Evolutionary conservation across 2,329 filamentous ascomycete genomes (phyloP).

Genomic region (Colletotrichum horii): DNA sequence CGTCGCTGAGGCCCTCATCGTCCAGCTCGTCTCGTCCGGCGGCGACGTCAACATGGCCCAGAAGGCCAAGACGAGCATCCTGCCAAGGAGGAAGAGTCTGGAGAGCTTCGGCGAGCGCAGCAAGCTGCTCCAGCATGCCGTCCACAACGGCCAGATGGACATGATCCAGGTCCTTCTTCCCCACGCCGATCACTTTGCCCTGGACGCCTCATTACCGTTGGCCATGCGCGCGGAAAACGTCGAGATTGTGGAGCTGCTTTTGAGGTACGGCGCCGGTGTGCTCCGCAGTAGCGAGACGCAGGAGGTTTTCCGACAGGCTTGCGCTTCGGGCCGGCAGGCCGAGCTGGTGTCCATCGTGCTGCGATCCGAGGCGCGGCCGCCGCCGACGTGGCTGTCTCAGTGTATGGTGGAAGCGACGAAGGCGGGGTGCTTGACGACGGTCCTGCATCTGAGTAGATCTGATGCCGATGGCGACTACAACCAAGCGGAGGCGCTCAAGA

Average conservation of each 20-base stretch:
- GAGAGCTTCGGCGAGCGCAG: constrained; percentile 54
- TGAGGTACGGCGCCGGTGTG: constrained; percentile 52
- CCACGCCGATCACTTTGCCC: constrained; percentile 54
- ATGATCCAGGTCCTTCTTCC: constrained; percentile 60
- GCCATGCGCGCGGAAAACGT: constrained; percentile 51
- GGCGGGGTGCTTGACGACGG: constrained; percentile 55
- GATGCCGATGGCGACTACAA: constrained; percentile 59
- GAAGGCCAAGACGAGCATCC: constrained; percentile 52
- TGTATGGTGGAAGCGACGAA: constrained; percentile 56
- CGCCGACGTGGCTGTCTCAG: constrained; percentile 48
- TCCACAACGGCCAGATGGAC: constrained; percentile 54
- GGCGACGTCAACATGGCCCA: constrained; percentile 53
- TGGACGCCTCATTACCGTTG: constrained; percentile 54
- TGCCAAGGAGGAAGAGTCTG: constrained; percentile 54
- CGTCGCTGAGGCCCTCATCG: constrained; percentile 61
- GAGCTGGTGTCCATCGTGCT: constrained; percentile 54
- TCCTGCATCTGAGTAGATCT: constrained; percentile 55
- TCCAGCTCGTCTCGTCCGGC: constrained; percentile 52
- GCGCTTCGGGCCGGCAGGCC: constrained; percentile 48
- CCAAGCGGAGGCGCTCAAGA: constrained; percentile 55
- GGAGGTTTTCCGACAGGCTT: constrained; percentile 59
- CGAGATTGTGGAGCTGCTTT: constrained; percentile 50
- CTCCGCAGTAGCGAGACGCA: constrained; percentile 48
- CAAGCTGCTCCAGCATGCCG: constrained; percentile 55
- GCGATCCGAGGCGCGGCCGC: constrained; percentile 52